These are phyloP conservation scores for Alternaria novae-zelandiae DNA, from an alignment of 2,329 filamentous ascomycete species.

Conservation along the genomic window DNA sequence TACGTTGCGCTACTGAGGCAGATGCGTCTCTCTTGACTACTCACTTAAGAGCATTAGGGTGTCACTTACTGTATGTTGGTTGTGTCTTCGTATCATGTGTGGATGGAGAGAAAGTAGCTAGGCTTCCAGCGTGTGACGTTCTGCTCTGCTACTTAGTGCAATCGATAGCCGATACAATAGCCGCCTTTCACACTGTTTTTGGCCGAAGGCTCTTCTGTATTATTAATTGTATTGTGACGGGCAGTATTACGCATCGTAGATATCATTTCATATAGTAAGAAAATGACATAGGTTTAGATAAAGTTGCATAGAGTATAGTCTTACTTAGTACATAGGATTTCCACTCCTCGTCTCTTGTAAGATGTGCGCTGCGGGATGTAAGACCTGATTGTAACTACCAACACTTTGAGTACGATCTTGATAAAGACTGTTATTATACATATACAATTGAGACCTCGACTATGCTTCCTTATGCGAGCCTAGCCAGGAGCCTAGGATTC, in stretches of 20 bases:
- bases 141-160: background rate
- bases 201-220: background rate
- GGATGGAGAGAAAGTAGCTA: background rate
- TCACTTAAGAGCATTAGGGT: accelerated
- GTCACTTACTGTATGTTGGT: background rate
- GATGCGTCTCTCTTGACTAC: background rate
- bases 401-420: accelerated
- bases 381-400: background rate
- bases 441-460: background rate
- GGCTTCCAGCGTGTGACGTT: background rate
- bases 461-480: background rate
- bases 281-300: too few species aligned
- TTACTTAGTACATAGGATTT: background rate
- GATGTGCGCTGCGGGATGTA: background rate
- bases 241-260: too few species aligned
- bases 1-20: background rate
- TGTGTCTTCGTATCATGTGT: background rate
- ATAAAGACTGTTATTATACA: background rate
- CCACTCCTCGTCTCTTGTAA: background rate
- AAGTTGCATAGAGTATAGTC: background rate
- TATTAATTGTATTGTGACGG: accelerated
- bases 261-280: too few species aligned
- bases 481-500: background rate
- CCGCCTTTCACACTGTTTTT: background rate
- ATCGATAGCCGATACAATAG: background rate